Conservation (phyloP, 352 stramenopile genomes). For the Phytophthora palmivora region DNA sequence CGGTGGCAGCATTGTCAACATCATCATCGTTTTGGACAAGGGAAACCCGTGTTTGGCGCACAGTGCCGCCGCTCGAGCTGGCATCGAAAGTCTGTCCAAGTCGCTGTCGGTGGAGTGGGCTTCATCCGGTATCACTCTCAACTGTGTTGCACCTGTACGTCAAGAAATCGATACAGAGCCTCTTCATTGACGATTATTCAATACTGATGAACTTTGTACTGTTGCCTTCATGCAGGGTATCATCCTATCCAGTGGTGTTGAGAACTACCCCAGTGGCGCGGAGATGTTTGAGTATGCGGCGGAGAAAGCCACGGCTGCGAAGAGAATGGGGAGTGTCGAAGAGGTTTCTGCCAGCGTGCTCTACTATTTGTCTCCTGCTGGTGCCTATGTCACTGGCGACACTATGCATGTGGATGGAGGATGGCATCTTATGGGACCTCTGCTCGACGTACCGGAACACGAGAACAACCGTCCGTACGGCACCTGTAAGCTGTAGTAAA, state of each 20-base stretch:
- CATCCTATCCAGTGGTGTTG: slow-evolving; percentile 67
- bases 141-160: slow-evolving; percentile 89
- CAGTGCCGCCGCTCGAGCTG: slow-evolving; percentile 84
- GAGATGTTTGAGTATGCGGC: slow-evolving; percentile 84
- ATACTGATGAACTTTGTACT: too few relatives aligned
- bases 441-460: slow-evolving; percentile 83
- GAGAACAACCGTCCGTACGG: slow-evolving; percentile 87
- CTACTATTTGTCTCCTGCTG: slow-evolving; percentile 90
- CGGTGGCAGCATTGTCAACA: slow-evolving; percentile 95
- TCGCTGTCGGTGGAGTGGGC: slow-evolving; percentile 95
- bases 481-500: slow-evolving; percentile 47
- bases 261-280: slow-evolving; percentile 90
- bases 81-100: slow-evolving; percentile 93
- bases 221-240: background rate
- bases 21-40: slow-evolving; percentile 94
- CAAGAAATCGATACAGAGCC: background rate
- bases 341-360: slow-evolving; percentile 89
- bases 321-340: slow-evolving; percentile 91
- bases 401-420: slow-evolving; percentile 92
- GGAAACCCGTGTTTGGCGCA: slow-evolving; percentile 91
- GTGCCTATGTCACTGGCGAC: slow-evolving; percentile 91
- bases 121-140: slow-evolving; percentile 89
- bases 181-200: too few relatives aligned
- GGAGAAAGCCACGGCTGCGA: slow-evolving; percentile 73
- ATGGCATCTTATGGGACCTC: slow-evolving; percentile 59